Base-by-base conservation (phyloP, 2,329 filamentous ascomycete species). In the Claviceps capensis region DNA sequence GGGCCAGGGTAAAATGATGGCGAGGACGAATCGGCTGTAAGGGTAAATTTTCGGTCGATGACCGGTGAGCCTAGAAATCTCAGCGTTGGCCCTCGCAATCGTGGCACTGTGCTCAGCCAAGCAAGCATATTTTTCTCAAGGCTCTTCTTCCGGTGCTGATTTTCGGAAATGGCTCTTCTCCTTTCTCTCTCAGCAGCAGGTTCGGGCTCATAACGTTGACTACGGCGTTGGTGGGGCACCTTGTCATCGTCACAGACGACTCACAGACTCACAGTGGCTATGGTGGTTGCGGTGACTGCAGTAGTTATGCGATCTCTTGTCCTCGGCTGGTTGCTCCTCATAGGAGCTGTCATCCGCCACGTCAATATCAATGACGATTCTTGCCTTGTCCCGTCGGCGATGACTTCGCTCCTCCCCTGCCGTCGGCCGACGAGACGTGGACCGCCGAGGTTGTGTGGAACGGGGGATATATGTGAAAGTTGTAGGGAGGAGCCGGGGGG, bases 61-160 rank as follows among this genome's bases (percentile, higher is more conserved):
- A 23, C 22, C 5, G 22, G 22, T 60, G 9, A 72, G 69, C 54
- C 58, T 63, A 52, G 66, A 62, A 50, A 75, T 74, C 52, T 67
- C 65, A 36, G 65, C 64, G 51, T 75, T 75, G 51, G 69, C 68
- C 52, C 63, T 63, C 7, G 63, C 64, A 51, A 74, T 72, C 56
- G 66, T 65, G 22, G 40, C 45, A 4, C 22, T 22, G 7, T 47
- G 40, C 8, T 59, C 55, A 34, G 61, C 61, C 2, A 66, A 57
- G 34, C 53, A 56, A 34, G 56, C 40, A 4, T 49, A 37, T 6
- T 43, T 26, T 17, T 41, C 40, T 4, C 52, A 49, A 3, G n/a
- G 61, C 19, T 61, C 17, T 41, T 16, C 5, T n/a, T 56, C 3
- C 60, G 58, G 37, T 63, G 60, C 16, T 63, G 51, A 42, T 55